phyloP scores from a whole-genome alignment of 345 rosid genomes.

The Acer saccharum region DNA sequence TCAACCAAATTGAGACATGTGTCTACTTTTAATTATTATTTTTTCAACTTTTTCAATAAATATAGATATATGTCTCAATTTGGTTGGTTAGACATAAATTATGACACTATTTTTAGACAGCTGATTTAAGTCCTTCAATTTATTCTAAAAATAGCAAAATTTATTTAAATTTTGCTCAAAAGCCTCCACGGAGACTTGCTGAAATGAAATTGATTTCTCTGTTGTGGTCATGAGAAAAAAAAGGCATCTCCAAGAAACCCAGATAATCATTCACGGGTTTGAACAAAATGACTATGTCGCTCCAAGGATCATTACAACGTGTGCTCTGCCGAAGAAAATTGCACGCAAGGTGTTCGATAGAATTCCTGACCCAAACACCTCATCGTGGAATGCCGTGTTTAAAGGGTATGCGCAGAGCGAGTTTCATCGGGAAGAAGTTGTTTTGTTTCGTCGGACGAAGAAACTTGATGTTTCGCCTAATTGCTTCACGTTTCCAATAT shows the following conservation, averaged over 20 bases:
- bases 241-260: slow-evolving; percentile 61
- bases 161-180: slow-evolving; percentile 23
- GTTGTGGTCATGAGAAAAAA: slow-evolving; percentile 58
- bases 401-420: slow-evolving; percentile 51
- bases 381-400: slow-evolving; percentile 68
- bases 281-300: slow-evolving; percentile 38
- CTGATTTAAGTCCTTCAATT: neutral
- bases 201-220: slow-evolving; percentile 60
- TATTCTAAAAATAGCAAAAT: slow-evolving; percentile 35
- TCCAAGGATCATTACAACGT: slow-evolving; percentile 47
- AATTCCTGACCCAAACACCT: slow-evolving; percentile 48
- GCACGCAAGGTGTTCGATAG: slow-evolving; percentile 75
- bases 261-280: slow-evolving; percentile 41
- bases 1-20: no score
- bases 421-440: slow-evolving; percentile 39
- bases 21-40: no score
- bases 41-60: no score
- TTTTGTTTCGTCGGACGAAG: slow-evolving; percentile 52
- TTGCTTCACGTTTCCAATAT: slow-evolving; percentile 69
- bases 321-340: slow-evolving; percentile 28
- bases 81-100: no score
- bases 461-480: slow-evolving; percentile 52
- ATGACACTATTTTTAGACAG: no score
- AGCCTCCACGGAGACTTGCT: slow-evolving; percentile 41
- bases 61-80: no score